Conservation (phyloP, 371 early-diverging fungal genomes). For the Mycotypha africana region DNA sequence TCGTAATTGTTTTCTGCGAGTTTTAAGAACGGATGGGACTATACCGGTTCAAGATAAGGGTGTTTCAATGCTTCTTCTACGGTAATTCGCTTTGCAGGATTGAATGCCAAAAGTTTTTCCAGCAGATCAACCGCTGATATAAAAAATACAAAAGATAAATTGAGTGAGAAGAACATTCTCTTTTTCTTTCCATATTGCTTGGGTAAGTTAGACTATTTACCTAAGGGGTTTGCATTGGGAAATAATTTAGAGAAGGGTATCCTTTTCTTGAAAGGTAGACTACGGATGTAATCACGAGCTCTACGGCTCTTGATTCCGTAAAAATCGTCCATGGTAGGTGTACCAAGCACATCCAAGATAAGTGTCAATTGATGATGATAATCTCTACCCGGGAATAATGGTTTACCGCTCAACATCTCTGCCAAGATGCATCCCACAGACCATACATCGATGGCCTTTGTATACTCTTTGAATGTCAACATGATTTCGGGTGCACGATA, state of each 20-base stretch:
- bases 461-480: slow-evolving; percentile 92
- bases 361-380: slow-evolving; percentile 96
- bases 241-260: slow-evolving; percentile 78
- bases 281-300: slow-evolving; percentile 90
- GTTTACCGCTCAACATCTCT: slow-evolving; percentile 90
- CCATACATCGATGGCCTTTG: slow-evolving; percentile 98
- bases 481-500: slow-evolving; percentile 99
- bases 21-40: background rate
- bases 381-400: slow-evolving; percentile 88
- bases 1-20: background rate
- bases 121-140: slow-evolving; percentile 88
- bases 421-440: slow-evolving; percentile 97
- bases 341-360: slow-evolving; percentile 96
- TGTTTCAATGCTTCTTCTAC: slow-evolving; percentile 91
- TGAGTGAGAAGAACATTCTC: too few species aligned
- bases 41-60: slow-evolving; percentile 65
- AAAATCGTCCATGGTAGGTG: slow-evolving; percentile 90
- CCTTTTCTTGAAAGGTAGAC: slow-evolving; percentile 85
- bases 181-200: background rate
- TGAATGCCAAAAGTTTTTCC: slow-evolving; percentile 89
- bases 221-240: slow-evolving; percentile 75
- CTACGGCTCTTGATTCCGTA: slow-evolving; percentile 74
- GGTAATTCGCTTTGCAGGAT: slow-evolving; percentile 89
- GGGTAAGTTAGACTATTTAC: too few species aligned
- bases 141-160: slow-evolving; percentile 8